Conservation (phyloP, 2,329 filamentous ascomycete species). For the Aspergillus novofumigatus region DNA sequence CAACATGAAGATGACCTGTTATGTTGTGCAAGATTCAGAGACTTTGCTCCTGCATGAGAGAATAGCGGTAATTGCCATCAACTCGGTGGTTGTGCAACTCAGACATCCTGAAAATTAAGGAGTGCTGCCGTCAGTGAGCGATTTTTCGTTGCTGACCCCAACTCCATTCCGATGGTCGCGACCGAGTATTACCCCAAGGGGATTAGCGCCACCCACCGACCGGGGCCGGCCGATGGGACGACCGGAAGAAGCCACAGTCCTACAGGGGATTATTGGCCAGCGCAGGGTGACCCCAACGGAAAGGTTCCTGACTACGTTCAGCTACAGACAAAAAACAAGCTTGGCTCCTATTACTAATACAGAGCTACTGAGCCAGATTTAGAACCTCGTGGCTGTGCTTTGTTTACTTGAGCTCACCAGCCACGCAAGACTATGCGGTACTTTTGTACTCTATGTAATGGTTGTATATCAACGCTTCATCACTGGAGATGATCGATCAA, state of each 20-base stretch:
- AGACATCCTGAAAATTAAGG: background rate
- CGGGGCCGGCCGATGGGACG: slow-evolving; percentile 19
- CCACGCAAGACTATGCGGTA: background rate
- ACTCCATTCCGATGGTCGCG: slow-evolving; percentile 5
- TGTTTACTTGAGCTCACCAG: background rate
- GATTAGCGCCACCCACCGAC: slow-evolving; percentile 13
- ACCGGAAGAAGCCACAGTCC: slow-evolving; percentile 11
- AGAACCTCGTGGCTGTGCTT: background rate
- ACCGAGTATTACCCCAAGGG: background rate
- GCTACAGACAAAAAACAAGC: too few species aligned
- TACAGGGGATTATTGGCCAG: background rate
- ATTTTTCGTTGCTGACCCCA: background rate
- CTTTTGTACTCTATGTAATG: background rate
- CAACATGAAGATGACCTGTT: background rate
- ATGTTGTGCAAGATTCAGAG: background rate
- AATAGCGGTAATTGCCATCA: background rate
- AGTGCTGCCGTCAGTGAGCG: background rate
- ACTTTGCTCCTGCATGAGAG: background rate
- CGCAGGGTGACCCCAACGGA: background rate
- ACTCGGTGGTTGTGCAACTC: background rate
- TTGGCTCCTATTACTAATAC: background rate
- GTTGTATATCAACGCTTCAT: background rate
- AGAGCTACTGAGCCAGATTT: background rate
- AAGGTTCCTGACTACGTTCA: background rate
- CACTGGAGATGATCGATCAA: background rate